These are phyloP conservation scores for Cladosporium sp. DNA, from an alignment of 2,329 filamentous ascomycete genomes.

Conservation along the genomic window DNA sequence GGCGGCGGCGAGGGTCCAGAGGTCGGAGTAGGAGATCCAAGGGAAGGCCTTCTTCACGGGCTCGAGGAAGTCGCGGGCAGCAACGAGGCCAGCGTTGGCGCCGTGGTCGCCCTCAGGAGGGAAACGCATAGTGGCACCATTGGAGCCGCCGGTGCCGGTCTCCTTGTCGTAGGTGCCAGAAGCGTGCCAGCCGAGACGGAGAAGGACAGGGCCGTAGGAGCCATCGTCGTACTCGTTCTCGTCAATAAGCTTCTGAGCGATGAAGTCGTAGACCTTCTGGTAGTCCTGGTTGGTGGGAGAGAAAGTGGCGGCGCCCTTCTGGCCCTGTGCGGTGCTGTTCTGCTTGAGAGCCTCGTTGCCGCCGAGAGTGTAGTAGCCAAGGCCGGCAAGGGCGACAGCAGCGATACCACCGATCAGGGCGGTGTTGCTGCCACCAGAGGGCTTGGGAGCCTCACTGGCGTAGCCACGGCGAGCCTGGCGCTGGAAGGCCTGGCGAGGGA, in stretches of 20 bases:
- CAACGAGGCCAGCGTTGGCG: slow-evolving; percentile 86
- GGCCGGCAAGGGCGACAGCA: slow-evolving; percentile 62
- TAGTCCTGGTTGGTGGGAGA: slow-evolving; percentile 82
- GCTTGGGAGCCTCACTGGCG: slow-evolving; percentile 47
- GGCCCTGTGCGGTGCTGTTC: slow-evolving; percentile 45
- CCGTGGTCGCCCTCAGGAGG: slow-evolving; percentile 84
- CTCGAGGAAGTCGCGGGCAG: slow-evolving; percentile 88
- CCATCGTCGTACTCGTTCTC: slow-evolving; percentile 96
- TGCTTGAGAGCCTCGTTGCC: slow-evolving; percentile 27
- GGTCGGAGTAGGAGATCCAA: slow-evolving; percentile 94
- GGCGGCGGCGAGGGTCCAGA: slow-evolving; percentile 90
- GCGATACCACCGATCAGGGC: slow-evolving; percentile 60
- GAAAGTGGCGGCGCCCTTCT: slow-evolving; percentile 53
- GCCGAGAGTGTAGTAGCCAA: slow-evolving; percentile 64
- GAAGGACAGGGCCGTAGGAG: slow-evolving; percentile 87
- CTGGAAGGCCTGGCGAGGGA: slow-evolving; percentile 68
- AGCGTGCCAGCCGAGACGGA: slow-evolving; percentile 91
- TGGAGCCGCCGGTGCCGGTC: slow-evolving; percentile 87
- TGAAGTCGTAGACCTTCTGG: slow-evolving; percentile 89
- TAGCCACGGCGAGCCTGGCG: slow-evolving; percentile 76
- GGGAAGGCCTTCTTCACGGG: slow-evolving; percentile 87
- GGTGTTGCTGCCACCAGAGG: slow-evolving; percentile 41
- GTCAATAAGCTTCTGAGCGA: slow-evolving; percentile 78
- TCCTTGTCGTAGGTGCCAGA: slow-evolving; percentile 88
- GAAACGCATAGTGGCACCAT: slow-evolving; percentile 97